Conservation (phyloP, 1,284 basidiomycete species). For the Coniophora puteana region DNA sequence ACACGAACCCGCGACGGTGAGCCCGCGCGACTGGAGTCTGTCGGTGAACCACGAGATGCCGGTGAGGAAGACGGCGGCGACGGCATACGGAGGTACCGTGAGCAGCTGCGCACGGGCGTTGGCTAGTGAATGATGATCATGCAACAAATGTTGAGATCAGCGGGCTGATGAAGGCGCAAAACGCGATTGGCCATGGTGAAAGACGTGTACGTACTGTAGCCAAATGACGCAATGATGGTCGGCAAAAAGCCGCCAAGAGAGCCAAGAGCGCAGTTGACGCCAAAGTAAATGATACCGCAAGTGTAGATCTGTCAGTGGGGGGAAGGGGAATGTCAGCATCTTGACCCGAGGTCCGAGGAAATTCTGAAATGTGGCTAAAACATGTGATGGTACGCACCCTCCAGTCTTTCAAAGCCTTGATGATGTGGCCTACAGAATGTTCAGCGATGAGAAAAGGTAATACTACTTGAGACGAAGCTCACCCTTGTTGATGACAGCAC, state of each 20-base stretch:
- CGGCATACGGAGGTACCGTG: constrained; percentile 82
- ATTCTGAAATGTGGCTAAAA: too few species aligned
- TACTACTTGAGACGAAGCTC: constrained; percentile 15
- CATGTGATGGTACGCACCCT: constrained; percentile 37
- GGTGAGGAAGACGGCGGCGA: constrained; percentile 67
- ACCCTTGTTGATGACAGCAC: constrained; percentile 67
- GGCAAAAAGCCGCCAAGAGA: constrained; percentile 83
- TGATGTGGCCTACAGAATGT: constrained; percentile 48
- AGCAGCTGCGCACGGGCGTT: constrained; percentile 59
- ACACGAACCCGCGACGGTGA: constrained; percentile 49
- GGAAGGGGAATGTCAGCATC: too few species aligned
- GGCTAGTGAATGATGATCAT: constrained; percentile 27
- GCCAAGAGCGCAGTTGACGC: constrained; percentile 75
- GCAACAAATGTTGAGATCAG: background rate
- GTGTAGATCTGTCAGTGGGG: constrained; percentile 52
- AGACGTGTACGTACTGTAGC: constrained; percentile 40
- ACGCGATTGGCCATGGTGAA: background rate
- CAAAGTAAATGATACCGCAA: constrained; percentile 70
- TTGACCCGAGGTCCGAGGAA: too few species aligned
- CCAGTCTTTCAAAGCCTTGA: constrained; percentile 68
- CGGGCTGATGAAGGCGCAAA: background rate
- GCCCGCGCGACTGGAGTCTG: constrained; percentile 65
- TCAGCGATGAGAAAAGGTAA: constrained; percentile 3
- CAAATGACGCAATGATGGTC: constrained; percentile 75
- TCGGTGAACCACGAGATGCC: constrained; percentile 69